Percentiles rank a stretch among this genome's conserved stretches.
phyloP scores from a whole-genome alignment of 1,139 yeast species.

The Suhomyces terraborum region DNA sequence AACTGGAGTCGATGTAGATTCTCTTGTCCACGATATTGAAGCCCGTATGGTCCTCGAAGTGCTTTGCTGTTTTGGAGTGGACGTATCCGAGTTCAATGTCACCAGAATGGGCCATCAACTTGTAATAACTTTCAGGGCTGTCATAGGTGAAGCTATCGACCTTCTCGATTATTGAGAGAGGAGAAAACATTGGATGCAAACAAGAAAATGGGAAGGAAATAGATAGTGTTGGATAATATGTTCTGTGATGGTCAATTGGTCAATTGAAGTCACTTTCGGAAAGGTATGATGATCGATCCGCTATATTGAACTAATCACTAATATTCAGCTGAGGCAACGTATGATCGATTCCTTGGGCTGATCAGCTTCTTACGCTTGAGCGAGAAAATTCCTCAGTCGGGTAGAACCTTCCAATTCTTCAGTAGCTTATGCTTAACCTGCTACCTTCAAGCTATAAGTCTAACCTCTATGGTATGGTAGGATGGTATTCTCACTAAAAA shows the following conservation, averaged over 20 bases:
- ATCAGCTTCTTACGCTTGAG: too few relatives aligned
- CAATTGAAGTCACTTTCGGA: too few relatives aligned
- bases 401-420: too few relatives aligned
- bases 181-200: background rate
- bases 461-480: too few relatives aligned
- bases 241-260: too few relatives aligned
- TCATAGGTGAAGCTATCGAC: constrained; percentile 56
- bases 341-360: too few relatives aligned
- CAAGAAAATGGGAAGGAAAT: background rate
- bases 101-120: constrained; percentile 54
- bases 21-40: constrained; percentile 34
- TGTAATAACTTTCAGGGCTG: constrained; percentile 35
- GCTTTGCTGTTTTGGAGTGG: constrained; percentile 45
- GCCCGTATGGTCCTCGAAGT: constrained; percentile 30
- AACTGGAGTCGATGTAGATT: constrained; percentile 38
- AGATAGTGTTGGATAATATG: too few relatives aligned
- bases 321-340: too few relatives aligned
- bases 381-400: too few relatives aligned
- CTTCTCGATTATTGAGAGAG: constrained; percentile 26
- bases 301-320: too few relatives aligned
- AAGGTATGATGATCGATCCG: too few relatives aligned
- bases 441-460: background rate
- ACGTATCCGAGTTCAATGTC: constrained; percentile 53
- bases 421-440: background rate
- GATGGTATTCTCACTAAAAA: too few relatives aligned